Conservation (phyloP, 345 rosid species). For the Kandelia obovata region DNA sequence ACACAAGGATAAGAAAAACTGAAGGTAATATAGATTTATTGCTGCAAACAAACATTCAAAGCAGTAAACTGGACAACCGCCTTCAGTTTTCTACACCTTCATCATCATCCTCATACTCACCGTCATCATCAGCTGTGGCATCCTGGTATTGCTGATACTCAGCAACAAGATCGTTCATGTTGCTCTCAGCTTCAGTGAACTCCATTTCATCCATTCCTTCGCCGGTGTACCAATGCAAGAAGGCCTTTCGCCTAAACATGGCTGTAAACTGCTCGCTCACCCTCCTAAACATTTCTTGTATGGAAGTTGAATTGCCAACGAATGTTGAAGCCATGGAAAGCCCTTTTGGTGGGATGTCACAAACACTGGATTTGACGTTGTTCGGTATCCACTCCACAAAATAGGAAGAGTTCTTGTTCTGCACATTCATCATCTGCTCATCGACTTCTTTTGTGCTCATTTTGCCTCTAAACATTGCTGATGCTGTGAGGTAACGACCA, state of each 20-base stretch:
- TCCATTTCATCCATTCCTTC: conserved; percentile 35
- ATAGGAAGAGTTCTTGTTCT: conserved; percentile 31
- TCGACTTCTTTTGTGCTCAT: conserved; percentile 42
- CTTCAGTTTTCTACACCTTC: conserved; percentile 22
- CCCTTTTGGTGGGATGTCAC: conserved; percentile 31
- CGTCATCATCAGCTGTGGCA: conserved; percentile 21
- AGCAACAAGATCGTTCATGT: conserved; percentile 29
- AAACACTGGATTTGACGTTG: conserved; percentile 30
- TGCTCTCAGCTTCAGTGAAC: conserved; percentile 27
- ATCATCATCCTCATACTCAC: conserved; percentile 20
- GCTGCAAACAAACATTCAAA: conserved; percentile 17
- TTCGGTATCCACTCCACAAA: conserved; percentile 24
- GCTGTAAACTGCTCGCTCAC: conserved; percentile 31
- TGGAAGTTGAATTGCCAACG: conserved; percentile 28
- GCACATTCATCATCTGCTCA: conserved; percentile 28
- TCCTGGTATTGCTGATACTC: conserved; percentile 36
- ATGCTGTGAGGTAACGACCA: conserved; percentile 22
- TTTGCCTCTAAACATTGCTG: conserved; percentile 33
- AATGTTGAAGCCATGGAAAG: conserved; percentile 28
- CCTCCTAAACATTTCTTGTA: conserved; percentile 31
- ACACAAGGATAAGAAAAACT: not conserved
- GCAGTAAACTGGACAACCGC: conserved; percentile 21
- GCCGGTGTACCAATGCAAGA: conserved; percentile 31
- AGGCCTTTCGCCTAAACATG: conserved; percentile 28
- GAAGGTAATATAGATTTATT: not conserved